Percentiles rank a stretch among this genome's conserved stretches.
Conservation (phyloP, 495 filamentous ascomycete genomes). For the Xylaria scruposa region DNA sequence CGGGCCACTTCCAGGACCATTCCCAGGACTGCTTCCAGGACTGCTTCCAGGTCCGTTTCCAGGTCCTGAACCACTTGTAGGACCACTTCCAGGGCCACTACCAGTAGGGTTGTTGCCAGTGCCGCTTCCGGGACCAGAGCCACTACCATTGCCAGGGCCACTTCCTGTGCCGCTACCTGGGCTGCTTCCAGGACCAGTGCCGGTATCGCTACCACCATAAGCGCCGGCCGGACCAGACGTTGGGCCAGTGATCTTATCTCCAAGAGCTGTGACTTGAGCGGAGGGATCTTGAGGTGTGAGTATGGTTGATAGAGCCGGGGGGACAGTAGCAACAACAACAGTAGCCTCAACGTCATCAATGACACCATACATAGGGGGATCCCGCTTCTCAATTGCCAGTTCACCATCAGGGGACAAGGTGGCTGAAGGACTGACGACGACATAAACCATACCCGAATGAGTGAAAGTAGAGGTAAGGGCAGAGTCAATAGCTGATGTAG, state of each 20-base stretch:
- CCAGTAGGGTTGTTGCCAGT: background rate
- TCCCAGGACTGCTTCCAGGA: background rate
- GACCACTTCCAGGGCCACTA: background rate
- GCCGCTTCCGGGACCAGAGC: conserved; percentile 4
- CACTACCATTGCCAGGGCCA: background rate
- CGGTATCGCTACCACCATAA: conserved; percentile 18
- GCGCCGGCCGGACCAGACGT: conserved; percentile 9
- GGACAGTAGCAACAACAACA: conserved; percentile 21
- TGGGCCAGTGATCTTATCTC: background rate
- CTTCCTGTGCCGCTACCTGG: conserved; percentile 7
- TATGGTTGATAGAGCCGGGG: conserved; percentile 20
- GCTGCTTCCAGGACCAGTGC: background rate
- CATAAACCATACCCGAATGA: conserved; percentile 18
- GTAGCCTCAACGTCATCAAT: conserved; percentile 7
- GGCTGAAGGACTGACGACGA: background rate
- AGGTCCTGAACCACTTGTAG: no score
- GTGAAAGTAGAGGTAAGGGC: conserved; percentile 14
- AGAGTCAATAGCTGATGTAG: conserved; percentile 8
- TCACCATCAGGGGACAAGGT: background rate
- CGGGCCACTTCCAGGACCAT: conserved; percentile 4
- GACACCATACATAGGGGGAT: background rate
- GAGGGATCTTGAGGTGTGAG: conserved; percentile 13
- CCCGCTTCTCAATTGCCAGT: conserved; percentile 18
- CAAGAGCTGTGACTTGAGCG: background rate
- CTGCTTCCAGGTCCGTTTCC: background rate